phyloP scores from a whole-genome alignment of 208 protist species.

The Wallacemonas sp. region DNA sequence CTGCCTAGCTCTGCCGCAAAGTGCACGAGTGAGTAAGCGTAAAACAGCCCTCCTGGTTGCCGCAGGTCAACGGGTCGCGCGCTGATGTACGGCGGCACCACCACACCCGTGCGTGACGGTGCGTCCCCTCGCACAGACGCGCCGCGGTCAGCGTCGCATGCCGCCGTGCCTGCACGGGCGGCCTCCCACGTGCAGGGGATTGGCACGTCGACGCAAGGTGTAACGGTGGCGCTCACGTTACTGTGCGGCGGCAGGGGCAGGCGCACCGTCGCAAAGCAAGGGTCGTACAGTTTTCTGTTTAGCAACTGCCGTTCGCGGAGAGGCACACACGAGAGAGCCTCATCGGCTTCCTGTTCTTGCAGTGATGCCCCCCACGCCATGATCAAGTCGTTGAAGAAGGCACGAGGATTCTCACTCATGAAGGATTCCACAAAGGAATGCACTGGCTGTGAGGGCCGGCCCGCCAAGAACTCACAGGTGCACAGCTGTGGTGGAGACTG shows the following conservation, averaged over 20 bases:
- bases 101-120: too few species aligned
- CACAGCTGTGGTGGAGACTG: neutral
- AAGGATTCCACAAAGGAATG: neutral
- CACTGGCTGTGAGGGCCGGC: neutral
- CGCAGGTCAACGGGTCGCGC: too few species aligned
- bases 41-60: conserved; percentile 1
- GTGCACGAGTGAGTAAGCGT: conserved; percentile 38
- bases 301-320: conserved; percentile 41
- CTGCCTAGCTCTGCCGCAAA: conserved; percentile 56
- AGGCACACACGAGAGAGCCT: conserved; percentile 10
- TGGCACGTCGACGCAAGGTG: too few species aligned
- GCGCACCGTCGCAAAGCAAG: neutral
- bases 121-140: too few species aligned
- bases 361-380: conserved; percentile 12
- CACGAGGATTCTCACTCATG: conserved; percentile 11
- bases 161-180: too few species aligned
- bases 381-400: conserved; percentile 41
- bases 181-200: too few species aligned
- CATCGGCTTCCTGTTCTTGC: neutral
- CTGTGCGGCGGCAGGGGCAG: neutral
- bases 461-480: neutral
- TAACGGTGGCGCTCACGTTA: too few species aligned
- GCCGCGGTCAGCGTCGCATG: too few species aligned
- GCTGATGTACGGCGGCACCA: too few species aligned
- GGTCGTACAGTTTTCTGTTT: conserved; percentile 37